Evolutionary conservation across 495 filamentous ascomycete genomes (phyloP).

Genomic region (Recurvomyces mirabilis): DNA sequence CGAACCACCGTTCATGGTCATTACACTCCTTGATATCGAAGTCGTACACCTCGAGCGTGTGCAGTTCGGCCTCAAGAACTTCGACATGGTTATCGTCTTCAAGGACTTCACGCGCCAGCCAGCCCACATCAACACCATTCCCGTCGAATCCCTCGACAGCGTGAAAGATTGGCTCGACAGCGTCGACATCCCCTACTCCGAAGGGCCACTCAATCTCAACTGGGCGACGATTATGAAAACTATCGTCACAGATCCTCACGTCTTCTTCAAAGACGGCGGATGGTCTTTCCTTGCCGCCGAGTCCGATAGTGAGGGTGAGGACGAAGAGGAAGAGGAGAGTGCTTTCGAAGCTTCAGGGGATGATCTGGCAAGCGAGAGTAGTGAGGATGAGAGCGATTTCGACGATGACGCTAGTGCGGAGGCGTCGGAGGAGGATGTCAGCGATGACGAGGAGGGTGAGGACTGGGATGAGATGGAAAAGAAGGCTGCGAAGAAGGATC

Average conservation of each 20-base stretch:
- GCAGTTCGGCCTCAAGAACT: constrained; percentile 97
- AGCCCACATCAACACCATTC: constrained; percentile 94
- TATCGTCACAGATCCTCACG: constrained; percentile 80
- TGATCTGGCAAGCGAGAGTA: constrained; percentile 65
- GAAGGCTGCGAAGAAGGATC: constrained; percentile 81
- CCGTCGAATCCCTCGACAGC: constrained; percentile 82
- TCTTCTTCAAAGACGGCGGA: constrained; percentile 89
- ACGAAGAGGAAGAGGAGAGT: constrained; percentile 75
- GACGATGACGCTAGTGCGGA: constrained; percentile 79
- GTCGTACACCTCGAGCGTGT: constrained; percentile 94
- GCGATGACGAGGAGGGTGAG: constrained; percentile 71
- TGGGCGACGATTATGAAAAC: constrained; percentile 99
- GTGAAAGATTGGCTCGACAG: constrained; percentile 98
- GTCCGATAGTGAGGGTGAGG: constrained; percentile 70
- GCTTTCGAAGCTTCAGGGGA: constrained; percentile 82
- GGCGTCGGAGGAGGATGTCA: constrained; percentile 47
- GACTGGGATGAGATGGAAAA: constrained; percentile 65
- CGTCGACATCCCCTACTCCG: constrained; percentile 84
- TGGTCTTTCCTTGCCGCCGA: constrained; percentile 89
- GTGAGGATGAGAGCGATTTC: constrained; percentile 82
- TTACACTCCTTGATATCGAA: constrained; percentile 92
- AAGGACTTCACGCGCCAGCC: constrained; percentile 86
- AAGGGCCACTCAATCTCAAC: constrained; percentile 94
- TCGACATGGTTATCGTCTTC: constrained; percentile 95
- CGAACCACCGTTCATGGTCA: constrained; percentile 89